Percentiles rank a stretch among this genome's conserved stretches.
Evolutionary conservation across 2,329 filamentous ascomycete genomes (phyloP).

Genomic region (Neocatenulostroma microsporum): DNA sequence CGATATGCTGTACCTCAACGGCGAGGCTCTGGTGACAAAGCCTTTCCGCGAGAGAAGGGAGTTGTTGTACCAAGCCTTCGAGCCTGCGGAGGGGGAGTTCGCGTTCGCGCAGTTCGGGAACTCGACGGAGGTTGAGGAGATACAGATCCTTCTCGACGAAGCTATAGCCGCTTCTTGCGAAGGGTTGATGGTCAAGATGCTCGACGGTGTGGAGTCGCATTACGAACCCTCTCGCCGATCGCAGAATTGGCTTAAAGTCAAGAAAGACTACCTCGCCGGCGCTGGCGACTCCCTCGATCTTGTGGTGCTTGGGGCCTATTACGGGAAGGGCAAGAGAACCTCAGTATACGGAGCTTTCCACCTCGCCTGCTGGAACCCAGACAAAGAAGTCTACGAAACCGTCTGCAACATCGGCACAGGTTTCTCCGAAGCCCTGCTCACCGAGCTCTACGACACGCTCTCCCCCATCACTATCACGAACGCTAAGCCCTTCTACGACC

Average conservation of each 20-base stretch:
- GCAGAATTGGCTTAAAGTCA: slow-evolving; percentile 97
- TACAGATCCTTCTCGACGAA: slow-evolving; percentile 85
- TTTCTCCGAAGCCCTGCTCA: slow-evolving; percentile 90
- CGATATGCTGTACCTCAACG: slow-evolving; percentile 88
- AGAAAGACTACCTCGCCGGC: slow-evolving; percentile 93
- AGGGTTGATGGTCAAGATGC: slow-evolving; percentile 98
- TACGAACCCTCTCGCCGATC: slow-evolving; percentile 95
- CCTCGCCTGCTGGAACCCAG: slow-evolving; percentile 83
- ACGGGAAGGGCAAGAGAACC: slow-evolving; percentile 90
- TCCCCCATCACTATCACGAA: slow-evolving; percentile 74
- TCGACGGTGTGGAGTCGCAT: slow-evolving; percentile 83
- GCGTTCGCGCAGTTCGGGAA: slow-evolving; percentile 80
- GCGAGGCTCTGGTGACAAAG: slow-evolving; percentile 79
- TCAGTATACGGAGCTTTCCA: slow-evolving; percentile 94
- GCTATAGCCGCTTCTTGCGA: slow-evolving; percentile 94
- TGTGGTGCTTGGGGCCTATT: slow-evolving; percentile 89
- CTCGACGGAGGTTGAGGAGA: slow-evolving; percentile 83
- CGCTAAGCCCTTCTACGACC: slow-evolving; percentile 88
- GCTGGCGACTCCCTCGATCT: slow-evolving; percentile 94
- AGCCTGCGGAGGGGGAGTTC: slow-evolving; percentile 79
- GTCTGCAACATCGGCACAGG: slow-evolving; percentile 98
- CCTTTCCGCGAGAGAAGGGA: slow-evolving; percentile 75
- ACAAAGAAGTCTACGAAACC: slow-evolving; percentile 77
- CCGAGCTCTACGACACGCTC: slow-evolving; percentile 71
- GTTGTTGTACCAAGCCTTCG: slow-evolving; percentile 65